Conservation (phyloP, 2,329 filamentous ascomycete genomes). For the Botrytis byssoidea region DNA sequence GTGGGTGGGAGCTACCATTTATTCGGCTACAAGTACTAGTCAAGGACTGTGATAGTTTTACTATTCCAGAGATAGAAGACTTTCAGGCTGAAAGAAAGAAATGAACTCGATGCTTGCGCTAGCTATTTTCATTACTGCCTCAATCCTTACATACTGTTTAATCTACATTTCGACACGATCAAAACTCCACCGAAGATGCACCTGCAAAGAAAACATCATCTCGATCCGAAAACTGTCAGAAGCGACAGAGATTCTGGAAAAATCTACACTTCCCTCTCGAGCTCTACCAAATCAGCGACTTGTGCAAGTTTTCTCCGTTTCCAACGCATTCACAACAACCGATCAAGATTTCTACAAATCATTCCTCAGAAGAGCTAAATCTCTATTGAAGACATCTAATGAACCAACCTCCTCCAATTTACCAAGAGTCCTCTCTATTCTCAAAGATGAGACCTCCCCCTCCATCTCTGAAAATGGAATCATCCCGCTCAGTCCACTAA, state of each 20-base stretch:
- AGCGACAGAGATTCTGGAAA: background rate
- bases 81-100: background rate
- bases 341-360: background rate
- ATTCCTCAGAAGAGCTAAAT: background rate
- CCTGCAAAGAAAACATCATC: background rate
- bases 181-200: background rate
- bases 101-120: background rate
- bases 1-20: background rate
- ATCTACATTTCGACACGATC: background rate
- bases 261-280: constrained; percentile 7
- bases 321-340: constrained; percentile 14
- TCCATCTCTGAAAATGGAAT: background rate
- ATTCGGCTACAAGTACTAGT: background rate
- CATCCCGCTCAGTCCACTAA: background rate
- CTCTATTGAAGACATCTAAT: background rate
- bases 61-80: background rate
- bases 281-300: constrained; percentile 9
- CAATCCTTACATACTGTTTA: background rate
- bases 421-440: background rate
- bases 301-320: constrained; percentile 5
- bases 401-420: background rate
- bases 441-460: background rate
- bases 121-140: background rate
- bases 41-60: background rate
- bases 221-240: background rate